A percentile compares a stretch with the other conserved stretches of the same genome.
Conservation (phyloP, 495 filamentous ascomycete species). For the Hypoxylon perforatum region DNA sequence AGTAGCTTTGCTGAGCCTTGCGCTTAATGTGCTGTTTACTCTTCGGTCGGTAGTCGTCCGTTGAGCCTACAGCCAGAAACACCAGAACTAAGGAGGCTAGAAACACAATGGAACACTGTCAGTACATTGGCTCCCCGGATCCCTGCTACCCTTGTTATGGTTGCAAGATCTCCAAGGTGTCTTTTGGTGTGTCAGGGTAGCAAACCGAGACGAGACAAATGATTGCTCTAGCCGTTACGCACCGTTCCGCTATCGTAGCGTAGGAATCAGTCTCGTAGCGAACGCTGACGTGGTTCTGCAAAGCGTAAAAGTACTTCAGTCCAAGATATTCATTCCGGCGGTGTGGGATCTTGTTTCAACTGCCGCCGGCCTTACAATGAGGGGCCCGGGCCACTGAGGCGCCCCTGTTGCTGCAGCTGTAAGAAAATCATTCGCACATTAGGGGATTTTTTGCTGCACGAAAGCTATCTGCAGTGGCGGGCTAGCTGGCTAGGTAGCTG, state of each 20-base stretch:
- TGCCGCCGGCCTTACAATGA: slow-evolving; percentile 42
- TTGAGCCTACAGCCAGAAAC: slow-evolving; percentile 9
- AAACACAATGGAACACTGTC: slow-evolving; percentile 26
- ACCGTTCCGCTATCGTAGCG: slow-evolving; percentile 26
- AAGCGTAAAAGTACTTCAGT: slow-evolving; percentile 15
- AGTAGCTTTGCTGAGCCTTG: slow-evolving; percentile 12
- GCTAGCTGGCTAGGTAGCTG: slow-evolving; percentile 1
- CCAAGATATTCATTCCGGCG: slow-evolving; percentile 42
- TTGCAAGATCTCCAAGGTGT: slow-evolving; percentile 36
- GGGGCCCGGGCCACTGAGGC: slow-evolving; percentile 12
- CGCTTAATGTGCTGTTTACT: slow-evolving; percentile 7
- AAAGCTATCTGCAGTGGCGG: slow-evolving; percentile 32
- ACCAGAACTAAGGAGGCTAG: slow-evolving; percentile 5
- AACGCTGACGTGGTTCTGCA: slow-evolving; percentile 44
- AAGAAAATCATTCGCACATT: slow-evolving; percentile 29
- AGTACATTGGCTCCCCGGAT: slow-evolving; percentile 13
- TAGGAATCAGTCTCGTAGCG: background rate
- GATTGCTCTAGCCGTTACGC: slow-evolving; percentile 38
- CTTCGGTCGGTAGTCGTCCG: slow-evolving; percentile 24
- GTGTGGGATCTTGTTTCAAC: slow-evolving; percentile 45
- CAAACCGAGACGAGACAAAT: slow-evolving; percentile 22
- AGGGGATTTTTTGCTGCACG: slow-evolving; percentile 42
- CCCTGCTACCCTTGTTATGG: slow-evolving; percentile 24
- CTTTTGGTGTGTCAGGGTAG: background rate
- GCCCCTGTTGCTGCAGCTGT: slow-evolving; percentile 34